Evolutionary conservation across 257 asterid genomes (phyloP).

Genomic region (Leonotis leonurus): DNA sequence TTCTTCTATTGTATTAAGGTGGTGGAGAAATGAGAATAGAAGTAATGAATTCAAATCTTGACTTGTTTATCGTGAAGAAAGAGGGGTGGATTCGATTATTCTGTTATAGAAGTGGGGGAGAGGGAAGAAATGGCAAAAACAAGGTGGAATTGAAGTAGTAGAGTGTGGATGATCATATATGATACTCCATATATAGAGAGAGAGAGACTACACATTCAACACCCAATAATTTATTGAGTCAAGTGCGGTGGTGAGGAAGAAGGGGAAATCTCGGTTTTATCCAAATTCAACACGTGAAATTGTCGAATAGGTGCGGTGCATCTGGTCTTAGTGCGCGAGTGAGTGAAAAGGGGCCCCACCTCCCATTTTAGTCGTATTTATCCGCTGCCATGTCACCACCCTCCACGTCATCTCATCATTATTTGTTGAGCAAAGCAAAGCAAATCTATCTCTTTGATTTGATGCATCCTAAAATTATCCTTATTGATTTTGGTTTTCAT

Average conservation of each 20-base stretch:
- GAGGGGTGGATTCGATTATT: not conserved
- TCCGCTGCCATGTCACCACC: conserved; percentile 18
- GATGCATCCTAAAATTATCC: not conserved
- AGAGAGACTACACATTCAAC: too few species aligned
- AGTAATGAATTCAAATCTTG: not conserved
- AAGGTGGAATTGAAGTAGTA: too few species aligned
- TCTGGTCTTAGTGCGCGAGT: not conserved
- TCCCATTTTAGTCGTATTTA: not conserved
- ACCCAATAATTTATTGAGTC: too few species aligned
- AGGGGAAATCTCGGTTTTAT: conserved; percentile 1
- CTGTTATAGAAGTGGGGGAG: not conserved
- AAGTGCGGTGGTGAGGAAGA: too few species aligned
- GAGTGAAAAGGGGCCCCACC: not conserved
- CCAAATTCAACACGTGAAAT: conserved; percentile 19
- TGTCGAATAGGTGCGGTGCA: conserved; percentile 9
- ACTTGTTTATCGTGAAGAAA: not conserved
- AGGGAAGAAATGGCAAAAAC: not conserved
- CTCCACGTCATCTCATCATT: conserved; percentile 13
- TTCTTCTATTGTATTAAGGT: not conserved
- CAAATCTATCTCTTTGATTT: too few species aligned
- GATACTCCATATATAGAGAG: conserved; percentile 21
- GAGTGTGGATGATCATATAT: too few species aligned
- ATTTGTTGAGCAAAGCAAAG: too few species aligned
- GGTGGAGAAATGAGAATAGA: not conserved
- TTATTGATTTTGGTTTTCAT: too few species aligned